Evolutionary conservation across 495 filamentous ascomycete species (phyloP), one percentile per base, ranked within the genome.

Genomic region (Penicillium fimorum): DNA sequence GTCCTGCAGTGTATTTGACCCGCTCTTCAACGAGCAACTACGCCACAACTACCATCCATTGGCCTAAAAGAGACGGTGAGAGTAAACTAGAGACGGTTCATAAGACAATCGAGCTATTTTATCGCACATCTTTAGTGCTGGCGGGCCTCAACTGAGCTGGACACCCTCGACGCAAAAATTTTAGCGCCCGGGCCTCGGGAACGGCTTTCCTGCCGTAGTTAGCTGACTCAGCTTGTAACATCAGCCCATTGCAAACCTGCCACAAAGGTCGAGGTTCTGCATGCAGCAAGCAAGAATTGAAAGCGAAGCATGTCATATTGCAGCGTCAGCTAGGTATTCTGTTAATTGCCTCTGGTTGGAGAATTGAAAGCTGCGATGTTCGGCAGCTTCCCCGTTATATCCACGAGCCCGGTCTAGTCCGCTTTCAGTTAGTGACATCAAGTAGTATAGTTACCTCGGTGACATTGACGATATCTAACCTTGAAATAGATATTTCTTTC

Each of bases 171-270:
- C 49, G 59, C 40, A 67, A 60, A 65, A 62, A 55, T 62, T 56
- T 59, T 66, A 68, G 62, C 57, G 59, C 59, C 59, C 53, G 52
- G 57, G 51, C 58, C 55, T 67, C 65, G 65, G 65, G 61, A 57
- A 67, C 48, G 56, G 58, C 57, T 25, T 35, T 62, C 51, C 65
- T n/a, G n/a, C n/a, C 62, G 65, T 58, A 33, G n/a, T 44, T 58
- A 59, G 62, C 53, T 68, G 65, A 68, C 48, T 66, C 65, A 68
- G 47, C 62, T 41, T 22, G 41, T 63, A 56, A 67, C 53, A 60
- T 62, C 58, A 61, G 35, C 35, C 35, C 10, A 38, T 17, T 38
- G 15, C 35, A 17, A 6, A 8, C 15, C 13, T 29, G 9, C 29
- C 27, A 63, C 18, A 40, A 57, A 25, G 32, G 7, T 48, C 20